These are phyloP conservation scores for Trichosanthes truncata DNA, from an alignment of 306 rosid genomes.

Conservation along the genomic window DNA sequence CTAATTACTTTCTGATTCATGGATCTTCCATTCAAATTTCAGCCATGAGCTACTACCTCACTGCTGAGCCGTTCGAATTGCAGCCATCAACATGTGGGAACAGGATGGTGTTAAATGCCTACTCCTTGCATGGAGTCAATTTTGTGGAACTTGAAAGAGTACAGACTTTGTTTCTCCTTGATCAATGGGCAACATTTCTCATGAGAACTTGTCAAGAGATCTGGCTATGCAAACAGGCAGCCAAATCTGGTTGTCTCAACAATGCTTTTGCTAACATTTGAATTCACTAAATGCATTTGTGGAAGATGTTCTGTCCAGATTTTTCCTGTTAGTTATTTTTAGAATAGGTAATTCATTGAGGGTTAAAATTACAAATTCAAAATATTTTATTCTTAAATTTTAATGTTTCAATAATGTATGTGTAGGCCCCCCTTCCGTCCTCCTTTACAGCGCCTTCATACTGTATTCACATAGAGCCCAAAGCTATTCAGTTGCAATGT, in stretches of 20 bases:
- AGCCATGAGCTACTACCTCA: no score
- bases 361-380: not conserved
- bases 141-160: not conserved
- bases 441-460: slow-evolving; percentile 78
- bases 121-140: not conserved
- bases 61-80: no score
- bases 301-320: not conserved
- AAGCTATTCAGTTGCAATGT: not conserved
- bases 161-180: no score
- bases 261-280: not conserved
- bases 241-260: not conserved
- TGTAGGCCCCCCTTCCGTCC: slow-evolving; percentile 72
- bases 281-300: not conserved
- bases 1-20: no score
- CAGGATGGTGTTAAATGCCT: not conserved
- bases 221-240: no score
- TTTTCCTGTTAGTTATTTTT: not conserved
- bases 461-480: slow-evolving; percentile 18
- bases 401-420: no score
- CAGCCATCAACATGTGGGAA: no score
- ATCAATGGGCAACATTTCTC: not conserved
- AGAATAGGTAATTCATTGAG: not conserved
- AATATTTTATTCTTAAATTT: no score
- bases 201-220: no score
- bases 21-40: no score